These are phyloP conservation scores for Beta lomatogona DNA, from an alignment of 179 eudicot genomes.

Conservation along the genomic window DNA sequence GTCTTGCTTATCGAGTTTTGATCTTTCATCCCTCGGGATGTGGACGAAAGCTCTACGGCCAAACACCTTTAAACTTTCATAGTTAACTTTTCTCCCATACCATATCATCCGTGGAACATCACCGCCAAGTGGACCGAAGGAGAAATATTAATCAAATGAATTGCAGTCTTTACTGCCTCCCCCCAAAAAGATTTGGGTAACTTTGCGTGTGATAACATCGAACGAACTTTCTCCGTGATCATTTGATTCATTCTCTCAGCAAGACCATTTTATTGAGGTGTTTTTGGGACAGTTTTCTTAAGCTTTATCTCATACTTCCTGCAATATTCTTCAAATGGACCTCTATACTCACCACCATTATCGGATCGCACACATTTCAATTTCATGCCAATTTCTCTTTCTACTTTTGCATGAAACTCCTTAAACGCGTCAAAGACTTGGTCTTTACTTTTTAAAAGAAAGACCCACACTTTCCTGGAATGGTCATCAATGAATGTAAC, in stretches of 20 bases:
- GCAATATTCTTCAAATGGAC: too few species aligned
- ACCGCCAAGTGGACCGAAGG: background rate
- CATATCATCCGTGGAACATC: background rate
- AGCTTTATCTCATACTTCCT: too few species aligned
- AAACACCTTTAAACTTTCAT: background rate
- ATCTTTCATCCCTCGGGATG: too few species aligned
- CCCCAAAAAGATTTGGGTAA: background rate
- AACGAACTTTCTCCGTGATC: background rate
- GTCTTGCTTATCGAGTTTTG: too few species aligned
- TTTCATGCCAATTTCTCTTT: too few species aligned
- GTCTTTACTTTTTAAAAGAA: conserved; percentile 5
- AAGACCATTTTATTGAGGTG: too few species aligned
- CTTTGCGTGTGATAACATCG: background rate
- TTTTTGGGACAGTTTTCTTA: too few species aligned
- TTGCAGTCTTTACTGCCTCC: background rate
- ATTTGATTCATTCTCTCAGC: background rate
- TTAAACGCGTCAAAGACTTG: conserved; percentile 3
- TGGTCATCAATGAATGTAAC: conserved; percentile 18
- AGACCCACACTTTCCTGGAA: conserved; percentile 11
- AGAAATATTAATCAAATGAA: background rate
- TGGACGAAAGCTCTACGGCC: background rate
- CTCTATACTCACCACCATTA: too few species aligned
- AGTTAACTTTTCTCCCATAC: background rate
- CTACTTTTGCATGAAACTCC: too few species aligned
- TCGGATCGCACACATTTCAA: too few species aligned